Evolutionary conservation across 257 asterid species (phyloP).

Genomic region (Leptodermis oblonga): DNA sequence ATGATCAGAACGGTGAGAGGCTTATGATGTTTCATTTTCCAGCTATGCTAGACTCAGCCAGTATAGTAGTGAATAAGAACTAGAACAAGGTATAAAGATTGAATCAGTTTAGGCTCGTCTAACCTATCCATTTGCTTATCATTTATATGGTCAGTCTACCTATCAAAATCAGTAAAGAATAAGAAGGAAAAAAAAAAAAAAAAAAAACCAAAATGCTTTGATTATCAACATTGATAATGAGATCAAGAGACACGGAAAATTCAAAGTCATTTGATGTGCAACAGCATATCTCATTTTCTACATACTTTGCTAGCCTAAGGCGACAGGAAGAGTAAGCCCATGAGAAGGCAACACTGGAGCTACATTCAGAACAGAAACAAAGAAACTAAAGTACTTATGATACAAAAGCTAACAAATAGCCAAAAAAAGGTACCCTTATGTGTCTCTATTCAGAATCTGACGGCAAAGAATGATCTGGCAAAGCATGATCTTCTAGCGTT

Average conservation of each 20-base stretch:
- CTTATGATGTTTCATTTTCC: neutral
- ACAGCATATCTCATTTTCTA: slow-evolving; percentile 20
- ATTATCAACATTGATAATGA: slow-evolving; percentile 1
- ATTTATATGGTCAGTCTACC: neutral
- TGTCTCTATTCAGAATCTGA: slow-evolving; percentile 53
- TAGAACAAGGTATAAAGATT: neutral
- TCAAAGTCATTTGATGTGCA: slow-evolving; percentile 17
- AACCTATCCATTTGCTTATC: neutral
- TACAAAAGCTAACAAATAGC: slow-evolving; percentile 14
- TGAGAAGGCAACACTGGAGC: slow-evolving; percentile 22
- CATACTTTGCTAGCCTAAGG: slow-evolving; percentile 24
- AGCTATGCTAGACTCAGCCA: neutral
- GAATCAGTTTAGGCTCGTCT: neutral
- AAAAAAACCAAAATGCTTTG: neutral
- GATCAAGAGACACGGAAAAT: slow-evolving; percentile 13
- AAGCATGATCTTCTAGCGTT: slow-evolving; percentile 25
- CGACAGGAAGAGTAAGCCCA: slow-evolving; percentile 21
- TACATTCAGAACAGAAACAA: slow-evolving; percentile 26
- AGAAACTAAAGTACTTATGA: slow-evolving; percentile 13
- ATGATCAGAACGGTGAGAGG: neutral
- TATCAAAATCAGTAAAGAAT: neutral
- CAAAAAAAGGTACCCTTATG: slow-evolving; percentile 25
- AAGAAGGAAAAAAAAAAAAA: slow-evolving; percentile 4
- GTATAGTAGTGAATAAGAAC: neutral
- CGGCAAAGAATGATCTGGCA: too few relatives aligned